Conservation (phyloP, 2,329 filamentous ascomycete genomes). For the Sordariomycetes sp. region DNA sequence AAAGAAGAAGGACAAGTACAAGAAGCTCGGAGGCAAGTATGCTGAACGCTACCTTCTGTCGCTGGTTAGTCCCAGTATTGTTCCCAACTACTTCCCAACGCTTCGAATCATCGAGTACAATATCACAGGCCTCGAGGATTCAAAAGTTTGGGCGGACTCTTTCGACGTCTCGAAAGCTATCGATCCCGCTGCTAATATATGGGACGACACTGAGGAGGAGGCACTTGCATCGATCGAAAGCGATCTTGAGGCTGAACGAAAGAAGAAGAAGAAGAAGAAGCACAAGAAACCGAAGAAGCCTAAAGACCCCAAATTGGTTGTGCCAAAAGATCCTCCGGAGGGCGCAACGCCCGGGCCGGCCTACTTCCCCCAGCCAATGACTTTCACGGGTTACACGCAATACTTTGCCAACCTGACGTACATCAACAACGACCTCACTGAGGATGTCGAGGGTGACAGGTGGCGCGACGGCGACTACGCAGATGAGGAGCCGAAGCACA, state of each 20-base stretch:
- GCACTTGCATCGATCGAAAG: no score
- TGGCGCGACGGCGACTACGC: conserved; percentile 59
- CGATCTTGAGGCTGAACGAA: conserved; percentile 15
- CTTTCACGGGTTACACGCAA: conserved; percentile 73
- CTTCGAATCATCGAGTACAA: conserved; percentile 94
- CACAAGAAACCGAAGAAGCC: conserved; percentile 39
- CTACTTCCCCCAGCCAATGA: conserved; percentile 77
- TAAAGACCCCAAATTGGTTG: conserved; percentile 49
- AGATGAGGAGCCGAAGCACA: conserved; percentile 40
- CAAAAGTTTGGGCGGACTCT: conserved; percentile 33
- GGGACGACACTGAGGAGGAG: not conserved
- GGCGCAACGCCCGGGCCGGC: conserved; percentile 73
- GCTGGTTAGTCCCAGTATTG: conserved; percentile 75
- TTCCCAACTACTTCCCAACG: conserved; percentile 88
- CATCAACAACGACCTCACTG: conserved; percentile 64
- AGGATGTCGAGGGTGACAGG: conserved; percentile 22
- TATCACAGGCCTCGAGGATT: conserved; percentile 62
- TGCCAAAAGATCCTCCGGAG: conserved; percentile 66
- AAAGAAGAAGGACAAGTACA: conserved; percentile 43
- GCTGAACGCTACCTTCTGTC: conserved; percentile 79
- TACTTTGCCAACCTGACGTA: conserved; percentile 91
- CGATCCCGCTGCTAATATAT: not conserved
- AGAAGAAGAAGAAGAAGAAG: conserved; percentile 30
- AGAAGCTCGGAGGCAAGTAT: conserved; percentile 65
- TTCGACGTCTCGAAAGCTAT: not conserved